These are phyloP conservation scores for Penicillium pancosmium DNA, from an alignment of 495 filamentous ascomycete genomes.

Conservation along the genomic window DNA sequence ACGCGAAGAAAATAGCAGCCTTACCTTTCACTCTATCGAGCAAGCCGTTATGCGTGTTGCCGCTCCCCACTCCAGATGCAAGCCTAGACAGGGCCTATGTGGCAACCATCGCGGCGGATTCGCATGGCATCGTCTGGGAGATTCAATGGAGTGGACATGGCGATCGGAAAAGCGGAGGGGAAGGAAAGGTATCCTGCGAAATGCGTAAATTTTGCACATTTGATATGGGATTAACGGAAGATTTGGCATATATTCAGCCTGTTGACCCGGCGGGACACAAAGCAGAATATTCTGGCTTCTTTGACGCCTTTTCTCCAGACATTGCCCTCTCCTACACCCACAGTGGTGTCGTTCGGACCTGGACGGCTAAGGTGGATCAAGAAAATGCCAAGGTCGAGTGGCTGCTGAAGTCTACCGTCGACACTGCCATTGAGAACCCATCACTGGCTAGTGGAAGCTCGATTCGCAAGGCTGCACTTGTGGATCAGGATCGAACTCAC, in stretches of 20 bases:
- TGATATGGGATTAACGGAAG: constrained; percentile 68
- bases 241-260: constrained; percentile 80
- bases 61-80: constrained; percentile 66
- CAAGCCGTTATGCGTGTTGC: constrained; percentile 81
- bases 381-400: constrained; percentile 65
- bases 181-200: constrained; percentile 32
- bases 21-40: constrained; percentile 63
- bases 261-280: constrained; percentile 86
- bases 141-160: constrained; percentile 47
- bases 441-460: constrained; percentile 84
- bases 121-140: constrained; percentile 87
- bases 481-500: constrained; percentile 70
- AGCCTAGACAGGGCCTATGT: constrained; percentile 60
- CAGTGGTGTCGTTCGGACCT: constrained; percentile 75
- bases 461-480: constrained; percentile 83
- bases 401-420: constrained; percentile 80
- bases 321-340: constrained; percentile 85
- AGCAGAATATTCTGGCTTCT: constrained; percentile 71
- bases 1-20: constrained; percentile 58
- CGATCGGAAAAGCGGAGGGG: constrained; percentile 23
- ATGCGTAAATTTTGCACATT: constrained; percentile 74
- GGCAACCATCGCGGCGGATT: constrained; percentile 79
- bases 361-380: constrained; percentile 77
- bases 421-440: constrained; percentile 74
- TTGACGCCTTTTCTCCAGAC: constrained; percentile 86